phyloP scores from a whole-genome alignment of 768 basidiomycete genomes.

The Gloeopeniophorella convolvens region DNA sequence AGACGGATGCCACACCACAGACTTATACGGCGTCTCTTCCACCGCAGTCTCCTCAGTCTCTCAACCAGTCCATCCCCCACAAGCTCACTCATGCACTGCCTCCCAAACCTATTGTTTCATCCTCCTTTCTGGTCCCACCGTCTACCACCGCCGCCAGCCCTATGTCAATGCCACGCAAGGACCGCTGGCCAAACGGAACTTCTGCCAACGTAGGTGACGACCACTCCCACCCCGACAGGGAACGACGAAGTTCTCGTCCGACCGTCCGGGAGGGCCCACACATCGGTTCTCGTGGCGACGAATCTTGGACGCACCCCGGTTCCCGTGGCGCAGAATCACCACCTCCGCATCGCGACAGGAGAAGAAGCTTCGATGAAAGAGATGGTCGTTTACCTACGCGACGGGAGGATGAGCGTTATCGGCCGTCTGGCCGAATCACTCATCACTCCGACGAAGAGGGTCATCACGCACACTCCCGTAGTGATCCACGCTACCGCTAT shows the following conservation, averaged over 20 bases:
- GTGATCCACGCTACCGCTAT: constrained; percentile 3
- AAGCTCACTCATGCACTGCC: constrained; percentile 19
- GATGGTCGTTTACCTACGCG: constrained; percentile 1
- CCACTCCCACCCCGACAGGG: constrained; percentile 6
- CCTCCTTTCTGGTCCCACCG: constrained; percentile 16
- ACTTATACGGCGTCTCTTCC: constrained; percentile 3
- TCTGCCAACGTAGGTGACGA: constrained; percentile 12
- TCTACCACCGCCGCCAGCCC: constrained; percentile 22
- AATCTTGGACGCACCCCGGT: constrained; percentile 17
- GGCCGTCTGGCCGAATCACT: constrained; percentile 2
- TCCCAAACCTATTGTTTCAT: constrained; percentile 18
- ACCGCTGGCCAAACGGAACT: constrained; percentile 18
- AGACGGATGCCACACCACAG: constrained; percentile 2
- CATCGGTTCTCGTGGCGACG: constrained; percentile 11
- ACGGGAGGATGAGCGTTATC: constrained; percentile 15
- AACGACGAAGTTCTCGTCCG: constrained; percentile 10
- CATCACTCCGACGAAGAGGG: constrained; percentile 14
- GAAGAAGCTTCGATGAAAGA: constrained; percentile 8
- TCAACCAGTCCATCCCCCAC: constrained; percentile 1
- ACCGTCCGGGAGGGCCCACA: constrained; percentile 3
- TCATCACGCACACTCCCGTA: not conserved
- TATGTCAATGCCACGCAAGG: constrained; percentile 22
- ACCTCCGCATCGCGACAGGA: constrained; percentile 6
- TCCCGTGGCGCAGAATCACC: constrained; percentile 9
- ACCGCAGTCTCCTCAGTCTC: constrained; percentile 10